Evolutionary conservation across 2,329 filamentous ascomycete genomes (phyloP), one percentile per base, ranked within the genome.

Genomic region (Mariannaea sp.): DNA sequence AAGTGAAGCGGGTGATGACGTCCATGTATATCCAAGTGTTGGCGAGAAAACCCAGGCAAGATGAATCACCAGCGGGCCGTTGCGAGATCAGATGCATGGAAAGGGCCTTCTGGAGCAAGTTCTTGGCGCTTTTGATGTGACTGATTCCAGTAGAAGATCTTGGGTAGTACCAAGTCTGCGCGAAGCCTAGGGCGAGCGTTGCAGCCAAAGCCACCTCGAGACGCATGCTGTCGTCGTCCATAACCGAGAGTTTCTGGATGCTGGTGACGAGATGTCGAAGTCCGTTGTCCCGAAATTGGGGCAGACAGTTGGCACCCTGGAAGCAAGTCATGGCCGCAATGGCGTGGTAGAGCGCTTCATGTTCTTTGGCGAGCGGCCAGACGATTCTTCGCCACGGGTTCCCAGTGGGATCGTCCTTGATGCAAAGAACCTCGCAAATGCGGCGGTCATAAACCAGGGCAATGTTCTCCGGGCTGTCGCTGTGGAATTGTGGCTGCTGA

Each of bases 301-400:
- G 56, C 2, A 52, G 16, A n/a, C 35, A 30, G 19, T 56, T 56
- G 6, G 44, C 47, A 2, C 48, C 55, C 3, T 58, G 43, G 14
- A 58, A 58, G 27, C 53, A 58, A 9, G 56, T 58, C 56, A 58
- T 58, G n/a, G 56, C 56, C 12, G 56, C 56, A 9, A 58, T 36
- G 8, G 56, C 56, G 38, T 58, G 56, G 22, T 58, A 58, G 2
- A 58, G 53, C 4, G 56, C 53, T 8, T 44, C 20, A 13, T 58
- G 48, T 20, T 58, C 52, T 17, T 49, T 49, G 5, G 56, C 56
- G 12, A 58, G 17, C 4, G 56, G 56, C 56, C 56, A 58, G 9
- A 58, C 56, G 7, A 58, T 49, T 16, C 35, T 58, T 5, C 56
- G 49, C 56, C 56, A 58, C 1, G 56, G 56, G 14, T 58, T 58